Percentiles rank a stretch among this genome's conserved stretches.
These are phyloP conservation scores for Neurospora sp. DNA, from an alignment of 495 filamentous ascomycete genomes.

Conservation along the genomic window DNA sequence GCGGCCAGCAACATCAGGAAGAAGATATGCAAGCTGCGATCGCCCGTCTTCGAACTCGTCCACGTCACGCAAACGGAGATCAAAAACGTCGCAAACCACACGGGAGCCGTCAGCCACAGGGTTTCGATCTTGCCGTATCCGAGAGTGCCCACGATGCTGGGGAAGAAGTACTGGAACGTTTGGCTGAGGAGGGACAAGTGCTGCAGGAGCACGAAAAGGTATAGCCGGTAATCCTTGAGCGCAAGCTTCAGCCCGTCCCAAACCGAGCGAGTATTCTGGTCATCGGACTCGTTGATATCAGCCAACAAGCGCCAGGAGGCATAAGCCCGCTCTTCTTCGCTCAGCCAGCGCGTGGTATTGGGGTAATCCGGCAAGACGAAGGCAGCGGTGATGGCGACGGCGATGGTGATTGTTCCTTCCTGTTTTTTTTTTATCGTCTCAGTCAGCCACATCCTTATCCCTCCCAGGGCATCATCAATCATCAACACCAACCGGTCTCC, in stretches of 20 bases:
- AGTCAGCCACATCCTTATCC: background rate
- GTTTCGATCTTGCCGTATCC: constrained; percentile 42
- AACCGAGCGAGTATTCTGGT: constrained; percentile 15
- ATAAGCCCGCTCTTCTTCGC: constrained; percentile 29
- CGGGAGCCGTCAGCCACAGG: constrained; percentile 42
- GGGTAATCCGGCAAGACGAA: constrained; percentile 38
- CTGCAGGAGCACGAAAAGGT: constrained; percentile 37
- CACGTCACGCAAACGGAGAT: constrained; percentile 28
- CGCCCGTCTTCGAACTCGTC: constrained; percentile 28
- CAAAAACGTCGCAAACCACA: constrained; percentile 31
- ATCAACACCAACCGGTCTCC: too few species aligned
- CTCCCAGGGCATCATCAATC: too few species aligned
- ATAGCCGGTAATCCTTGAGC: constrained; percentile 31
- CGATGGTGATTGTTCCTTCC: constrained; percentile 34
- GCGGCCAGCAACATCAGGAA: constrained; percentile 35
- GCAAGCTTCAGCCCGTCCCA: constrained; percentile 31
- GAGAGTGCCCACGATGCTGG: constrained; percentile 42
- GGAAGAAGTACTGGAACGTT: constrained; percentile 45
- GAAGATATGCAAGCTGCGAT: constrained; percentile 35
- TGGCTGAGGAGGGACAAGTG: constrained; percentile 31
- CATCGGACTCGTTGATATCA: constrained; percentile 31
- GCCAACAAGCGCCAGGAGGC: constrained; percentile 31
- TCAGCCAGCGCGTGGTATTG: constrained; percentile 32
- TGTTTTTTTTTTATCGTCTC: background rate
- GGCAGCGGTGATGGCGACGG: constrained; percentile 23